Evolutionary conservation across 2,329 filamentous ascomycete genomes (phyloP).

Genomic region (Chrysoporthe cubensis): DNA sequence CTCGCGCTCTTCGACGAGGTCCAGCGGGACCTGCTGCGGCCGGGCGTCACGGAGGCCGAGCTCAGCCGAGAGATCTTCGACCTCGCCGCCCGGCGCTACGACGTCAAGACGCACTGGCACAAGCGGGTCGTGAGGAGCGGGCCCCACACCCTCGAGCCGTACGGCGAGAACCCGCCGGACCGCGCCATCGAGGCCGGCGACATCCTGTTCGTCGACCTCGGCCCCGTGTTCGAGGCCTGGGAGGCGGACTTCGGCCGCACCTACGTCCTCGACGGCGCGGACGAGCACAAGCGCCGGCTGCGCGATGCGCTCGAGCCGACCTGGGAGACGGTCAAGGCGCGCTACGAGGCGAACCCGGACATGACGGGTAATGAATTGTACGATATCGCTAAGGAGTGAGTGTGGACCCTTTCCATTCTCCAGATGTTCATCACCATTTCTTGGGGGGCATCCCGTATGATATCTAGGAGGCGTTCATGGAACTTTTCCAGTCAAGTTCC

Average conservation of each 20-base stretch:
- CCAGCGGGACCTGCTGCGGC: slow-evolving; percentile 47
- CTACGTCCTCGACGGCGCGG: slow-evolving; percentile 50
- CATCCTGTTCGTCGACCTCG: slow-evolving; percentile 56
- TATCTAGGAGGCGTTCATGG: too few species aligned
- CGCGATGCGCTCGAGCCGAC: slow-evolving; percentile 51
- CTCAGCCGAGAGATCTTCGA: slow-evolving; percentile 52
- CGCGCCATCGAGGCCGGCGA: slow-evolving; percentile 51
- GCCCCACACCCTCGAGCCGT: slow-evolving; percentile 52
- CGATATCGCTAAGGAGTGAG: slow-evolving; percentile 42
- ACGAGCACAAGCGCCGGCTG: slow-evolving; percentile 48
- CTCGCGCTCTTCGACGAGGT: slow-evolving; percentile 51
- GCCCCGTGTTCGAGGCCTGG: slow-evolving; percentile 56
- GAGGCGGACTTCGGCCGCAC: slow-evolving; percentile 59
- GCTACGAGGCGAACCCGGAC: slow-evolving; percentile 42
- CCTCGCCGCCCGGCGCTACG: slow-evolving; percentile 46
- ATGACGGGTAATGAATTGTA: slow-evolving; percentile 55
- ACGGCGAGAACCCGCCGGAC: slow-evolving; percentile 53
- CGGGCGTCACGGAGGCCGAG: slow-evolving; percentile 51
- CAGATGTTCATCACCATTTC: background rate
- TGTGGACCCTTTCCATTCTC: background rate
- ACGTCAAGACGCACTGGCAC: slow-evolving; percentile 55
- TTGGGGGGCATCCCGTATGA: too few species aligned
- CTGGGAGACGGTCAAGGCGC: slow-evolving; percentile 49
- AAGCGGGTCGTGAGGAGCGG: slow-evolving; percentile 55
- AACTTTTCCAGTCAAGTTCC: too few species aligned